Base-by-base conservation (phyloP, 768 basidiomycete species). In the Trametes cubensis region DNA sequence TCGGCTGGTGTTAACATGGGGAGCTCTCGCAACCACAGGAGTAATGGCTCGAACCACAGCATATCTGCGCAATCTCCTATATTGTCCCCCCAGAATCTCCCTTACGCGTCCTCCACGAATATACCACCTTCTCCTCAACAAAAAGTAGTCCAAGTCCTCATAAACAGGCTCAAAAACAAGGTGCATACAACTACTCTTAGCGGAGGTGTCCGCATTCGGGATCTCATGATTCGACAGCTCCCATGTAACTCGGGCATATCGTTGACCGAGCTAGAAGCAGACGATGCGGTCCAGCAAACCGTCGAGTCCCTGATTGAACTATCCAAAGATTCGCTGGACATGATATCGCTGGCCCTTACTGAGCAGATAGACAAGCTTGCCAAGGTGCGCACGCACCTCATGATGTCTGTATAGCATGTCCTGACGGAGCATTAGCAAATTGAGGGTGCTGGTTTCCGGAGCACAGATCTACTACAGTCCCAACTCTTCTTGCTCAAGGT, bases 401-500 rank as follows among this genome's bases (percentile, higher is more conserved):
- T 67, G 53, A 0, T 23, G n/a, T 13, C 15, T 17, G 2, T 17
- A 20, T 18, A 20, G 5, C 26, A 40, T 34, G 28, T 39, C 61
- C 20, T 18, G 42, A 23, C 41, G 42, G 15, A 30, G 44, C 20
- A 38, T 49, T 66, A 88, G 81, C 87, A 86, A 78, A 77, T 79
- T 62, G 83, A 85, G 67, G 64, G 74, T 15, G 75, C 79, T 25
- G 85, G 83, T 2, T 76, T 79, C 56, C 76, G 83, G 59, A 78
- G 86, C 3, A 78, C 91, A 18, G 89, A 93, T 58, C 83, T 88
- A 45, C 81, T 94, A 4, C 93, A 95, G 70, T 95, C 94, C 0
- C 91, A 95, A 71, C 79, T 95, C 2, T 92, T 92, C 67, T 76
- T 95, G 41, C 80, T 95, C 68, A 93, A 95, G 75, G 86, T 95